phyloP scores from a whole-genome alignment of 2,329 filamentous ascomycete genomes.

The Nectriaceae sp. region DNA sequence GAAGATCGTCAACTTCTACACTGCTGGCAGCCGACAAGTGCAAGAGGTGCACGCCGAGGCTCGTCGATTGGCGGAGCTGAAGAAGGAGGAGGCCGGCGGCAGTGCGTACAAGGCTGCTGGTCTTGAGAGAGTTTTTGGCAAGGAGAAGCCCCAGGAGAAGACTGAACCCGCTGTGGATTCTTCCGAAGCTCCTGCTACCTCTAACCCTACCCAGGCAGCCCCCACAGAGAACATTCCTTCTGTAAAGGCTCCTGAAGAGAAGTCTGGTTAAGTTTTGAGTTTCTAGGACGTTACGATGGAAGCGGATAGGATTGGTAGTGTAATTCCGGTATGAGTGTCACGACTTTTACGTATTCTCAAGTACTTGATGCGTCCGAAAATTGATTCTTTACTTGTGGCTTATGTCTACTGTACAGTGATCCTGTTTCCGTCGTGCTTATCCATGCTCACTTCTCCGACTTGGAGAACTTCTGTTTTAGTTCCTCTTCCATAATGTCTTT shows the following conservation, averaged over 20 bases:
- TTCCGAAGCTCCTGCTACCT: slow-evolving; percentile 12
- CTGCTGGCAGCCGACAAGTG: slow-evolving; percentile 81
- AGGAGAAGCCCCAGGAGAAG: slow-evolving; percentile 41
- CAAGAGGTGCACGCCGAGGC: slow-evolving; percentile 94
- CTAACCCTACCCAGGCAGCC: slow-evolving; percentile 19
- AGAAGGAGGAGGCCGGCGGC: slow-evolving; percentile 66
- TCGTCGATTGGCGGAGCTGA: slow-evolving; percentile 81
- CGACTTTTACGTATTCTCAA: slow-evolving; percentile 21
- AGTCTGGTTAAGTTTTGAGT: slow-evolving; percentile 22
- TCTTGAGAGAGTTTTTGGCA: slow-evolving; percentile 59
- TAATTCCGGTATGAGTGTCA: slow-evolving; percentile 22
- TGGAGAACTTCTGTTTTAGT: slow-evolving; percentile 61
- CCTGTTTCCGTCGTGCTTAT: not conserved
- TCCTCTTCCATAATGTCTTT: slow-evolving; percentile 62
- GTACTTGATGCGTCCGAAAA: slow-evolving; percentile 17
- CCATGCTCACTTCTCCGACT: slow-evolving; percentile 34
- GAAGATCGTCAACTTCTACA: slow-evolving; percentile 87
- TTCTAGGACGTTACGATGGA: too few species aligned
- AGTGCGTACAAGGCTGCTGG: slow-evolving; percentile 62
- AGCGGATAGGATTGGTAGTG: not conserved
- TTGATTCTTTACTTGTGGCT: slow-evolving; percentile 15
- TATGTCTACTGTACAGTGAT: not conserved
- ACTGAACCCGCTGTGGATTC: slow-evolving; percentile 14
- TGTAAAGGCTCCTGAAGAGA: slow-evolving; percentile 27
- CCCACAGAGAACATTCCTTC: slow-evolving; percentile 21